Base-by-base conservation (phyloP, 2,329 filamentous ascomycete species). In the Beauveria rudraprayagi region DNA sequence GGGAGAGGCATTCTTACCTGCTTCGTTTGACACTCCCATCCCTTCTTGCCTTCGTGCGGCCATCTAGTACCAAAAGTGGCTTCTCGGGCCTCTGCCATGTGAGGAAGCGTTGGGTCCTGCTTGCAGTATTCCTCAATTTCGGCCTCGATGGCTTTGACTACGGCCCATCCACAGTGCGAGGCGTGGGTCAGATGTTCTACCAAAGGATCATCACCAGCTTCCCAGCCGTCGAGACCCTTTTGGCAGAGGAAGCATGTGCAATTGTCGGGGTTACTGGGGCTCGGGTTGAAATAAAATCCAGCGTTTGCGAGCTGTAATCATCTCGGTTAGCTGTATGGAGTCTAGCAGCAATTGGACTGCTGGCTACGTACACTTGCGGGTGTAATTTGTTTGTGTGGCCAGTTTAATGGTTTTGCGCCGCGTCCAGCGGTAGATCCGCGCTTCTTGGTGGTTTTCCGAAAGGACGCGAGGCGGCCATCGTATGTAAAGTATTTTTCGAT, bases 181-280 rank as follows among this genome's bases (percentile, higher is more conserved):
- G 91, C 89, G 71, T 96, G 90, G 66, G 87, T 90, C 34, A 96
- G 72, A 73, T 99, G 94, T 71, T 99, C 94, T 55, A 82, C 80
- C 5, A 95, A 78, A 0, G 94, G 91, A 63, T 91, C 84, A 70
- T 99, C 94, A 24, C 87, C 85, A 44, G 87, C 81, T 69, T 97
- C 93, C 94, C 94, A 99, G 63, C 92, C 92, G 71, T 95, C 92
- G 14, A 99, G 81, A 60, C 87, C 85, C 71, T 91, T 89, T 64
- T 85, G 79, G 76, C 94, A 99, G 43, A 92, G 80, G 73, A 95
- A 97, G 73, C 94, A 99, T 66, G 85, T 83, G 53, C 90, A 90
- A 73, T 97, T 97, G 73, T 99, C 94, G 43, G 87, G 87, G 69
- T 86, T 90, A 52, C 84, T 82, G 56, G 84, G 80, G 16, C 83